phyloP scores from a whole-genome alignment of 139 green algal genomes.

The Closterium sp. region DNA sequence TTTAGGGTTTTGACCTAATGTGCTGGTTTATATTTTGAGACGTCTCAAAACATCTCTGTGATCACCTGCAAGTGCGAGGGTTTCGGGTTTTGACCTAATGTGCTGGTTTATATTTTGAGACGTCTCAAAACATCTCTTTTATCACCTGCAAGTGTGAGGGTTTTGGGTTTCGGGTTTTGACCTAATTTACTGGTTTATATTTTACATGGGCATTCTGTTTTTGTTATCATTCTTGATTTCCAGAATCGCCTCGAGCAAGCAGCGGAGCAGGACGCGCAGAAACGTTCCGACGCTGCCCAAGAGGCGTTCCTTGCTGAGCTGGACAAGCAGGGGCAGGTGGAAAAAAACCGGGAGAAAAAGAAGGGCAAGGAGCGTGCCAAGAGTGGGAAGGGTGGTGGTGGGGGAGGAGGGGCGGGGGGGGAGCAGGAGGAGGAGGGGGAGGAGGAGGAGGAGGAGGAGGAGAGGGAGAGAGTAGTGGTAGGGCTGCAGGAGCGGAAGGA shows the following conservation, averaged over 20 bases:
- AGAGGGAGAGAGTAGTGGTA: neutral
- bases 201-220: no score
- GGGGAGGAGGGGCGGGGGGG: neutral
- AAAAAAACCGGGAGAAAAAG: neutral
- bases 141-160: no score
- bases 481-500: neutral
- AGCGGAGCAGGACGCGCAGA: slow-evolving; percentile 6
- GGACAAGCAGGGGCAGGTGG: neutral
- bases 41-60: no score
- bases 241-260: slow-evolving; percentile 20
- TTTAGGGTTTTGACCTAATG: no score
- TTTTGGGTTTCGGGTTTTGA: no score
- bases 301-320: slow-evolving; percentile 38
- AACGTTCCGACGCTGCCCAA: slow-evolving; percentile 21
- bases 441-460: neutral
- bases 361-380: neutral
- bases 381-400: neutral
- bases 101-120: no score
- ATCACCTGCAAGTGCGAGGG: no score
- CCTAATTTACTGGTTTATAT: no score
- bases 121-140: no score
- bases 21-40: no score
- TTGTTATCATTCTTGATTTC: neutral
- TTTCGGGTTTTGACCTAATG: no score
- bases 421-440: neutral